Base-by-base conservation (phyloP, 2,329 filamentous ascomycete species). In the Aspergillus sclerotialis region DNA sequence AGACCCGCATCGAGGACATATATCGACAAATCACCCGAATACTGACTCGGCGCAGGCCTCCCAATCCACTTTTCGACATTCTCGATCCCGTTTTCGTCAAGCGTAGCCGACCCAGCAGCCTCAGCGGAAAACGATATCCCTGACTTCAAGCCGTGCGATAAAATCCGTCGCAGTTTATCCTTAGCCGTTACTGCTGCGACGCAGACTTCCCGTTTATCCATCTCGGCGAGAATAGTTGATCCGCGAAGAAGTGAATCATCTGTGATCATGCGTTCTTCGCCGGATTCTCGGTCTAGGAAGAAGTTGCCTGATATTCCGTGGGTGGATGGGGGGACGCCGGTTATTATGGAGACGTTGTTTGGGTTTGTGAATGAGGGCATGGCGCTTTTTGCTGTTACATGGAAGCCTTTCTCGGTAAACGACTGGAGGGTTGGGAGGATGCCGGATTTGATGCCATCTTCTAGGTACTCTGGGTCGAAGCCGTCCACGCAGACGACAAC, bases 331-430 rank as follows among this genome's bases (percentile, higher is more conserved):
- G 64, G 61, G 7, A 49, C 53, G 4, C 65, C 64, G 1, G 64
- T 67, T 44, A 68, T 65, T 35, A 68, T 68, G 32, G 61, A 65
- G 4, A 65, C 53, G 35, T 68, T 68, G 49, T 68, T 68, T 3
- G 65, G 61, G 36, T 68, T 68, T 8, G 65, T 68, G 37, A 68
- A 60, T 1, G 65, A 63, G 1, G 65, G 65, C 63, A 68, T 68
- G 19, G 56, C 53, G 28, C 53, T 55, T 25, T 60, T 53, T 1
- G 63, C 65, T 0, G 57, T 61, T 2, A 46, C 45, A 33, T 64
- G 57, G 43, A 68, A 68, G 5, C 65, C 64, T 4, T 40, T 32
- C 5, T 58, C 36, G 5, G 56, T 39, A 30, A 64, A 58, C 8
- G 35, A 38, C 18, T 44, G 45, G 33, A 63, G 40, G 25, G 49